phyloP scores from a whole-genome alignment of 169 alveolate species.

The Plasmodium adleri region DNA sequence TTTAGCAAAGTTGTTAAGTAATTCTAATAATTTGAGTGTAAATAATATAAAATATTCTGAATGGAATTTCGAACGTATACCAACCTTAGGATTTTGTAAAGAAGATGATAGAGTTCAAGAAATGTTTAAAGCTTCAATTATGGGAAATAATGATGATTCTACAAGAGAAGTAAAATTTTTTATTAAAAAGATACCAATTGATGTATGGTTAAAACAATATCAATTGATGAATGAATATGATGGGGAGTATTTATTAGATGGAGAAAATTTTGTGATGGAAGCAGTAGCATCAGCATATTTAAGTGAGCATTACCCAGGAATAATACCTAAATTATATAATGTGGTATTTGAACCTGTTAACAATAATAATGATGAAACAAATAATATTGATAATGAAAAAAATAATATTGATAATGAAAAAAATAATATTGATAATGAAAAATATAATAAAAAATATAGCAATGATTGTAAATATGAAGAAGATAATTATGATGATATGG shows the following conservation, averaged over 20 bases:
- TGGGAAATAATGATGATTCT: slow-evolving; percentile 7
- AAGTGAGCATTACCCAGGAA: slow-evolving; percentile 57
- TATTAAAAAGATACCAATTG: slow-evolving; percentile 82
- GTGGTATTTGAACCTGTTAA: slow-evolving; percentile 77
- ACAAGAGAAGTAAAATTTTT: slow-evolving; percentile 70
- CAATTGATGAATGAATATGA: slow-evolving; percentile 79
- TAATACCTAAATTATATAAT: slow-evolving; percentile 82
- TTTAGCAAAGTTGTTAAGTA: slow-evolving; percentile 9
- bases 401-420: too few relatives aligned
- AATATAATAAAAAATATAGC: too few relatives aligned
- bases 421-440: too few relatives aligned
- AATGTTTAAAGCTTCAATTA: slow-evolving; percentile 70
- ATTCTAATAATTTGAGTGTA: slow-evolving; percentile 30
- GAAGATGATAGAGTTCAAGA: slow-evolving; percentile 80
- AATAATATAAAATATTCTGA: slow-evolving; percentile 77
- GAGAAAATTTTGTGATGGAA: slow-evolving; percentile 87
- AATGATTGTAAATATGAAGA: too few relatives aligned
- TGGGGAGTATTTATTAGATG: slow-evolving; percentile 85
- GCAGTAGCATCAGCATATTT: slow-evolving; percentile 85
- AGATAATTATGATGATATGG: too few relatives aligned
- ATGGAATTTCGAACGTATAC: slow-evolving; percentile 78
- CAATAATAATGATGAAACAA: neutral
- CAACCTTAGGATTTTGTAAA: slow-evolving; percentile 81
- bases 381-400: too few relatives aligned
- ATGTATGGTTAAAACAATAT: slow-evolving; percentile 84